Evolutionary conservation across 2,329 filamentous ascomycete genomes (phyloP), one percentile per base, ranked within the genome.

Genomic region (Lojkania enalia): DNA sequence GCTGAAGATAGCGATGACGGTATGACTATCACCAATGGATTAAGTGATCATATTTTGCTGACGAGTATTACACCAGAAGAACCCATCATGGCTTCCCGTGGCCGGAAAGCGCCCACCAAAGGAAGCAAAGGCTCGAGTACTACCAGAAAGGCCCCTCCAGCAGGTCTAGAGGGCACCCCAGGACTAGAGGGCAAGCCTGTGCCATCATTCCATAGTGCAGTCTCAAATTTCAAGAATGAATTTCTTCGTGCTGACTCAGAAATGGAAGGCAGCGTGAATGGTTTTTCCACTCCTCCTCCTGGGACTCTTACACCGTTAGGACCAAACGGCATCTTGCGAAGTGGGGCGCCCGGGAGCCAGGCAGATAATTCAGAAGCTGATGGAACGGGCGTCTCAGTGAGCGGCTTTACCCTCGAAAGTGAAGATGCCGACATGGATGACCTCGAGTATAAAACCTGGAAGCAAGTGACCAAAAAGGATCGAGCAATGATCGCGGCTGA

Each of bases 401-500:
- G 83, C 54, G 84, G 83, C 16, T 78, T 87, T 66, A 76, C 79
- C 0, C 64, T 87, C 15, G 82, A 85, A 39, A 80, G 83, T 1
- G 87, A 95, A 57, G 88, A 95, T 56, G 80, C 82, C 11, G 90
- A 90, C 55, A 84, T 95, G 57, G 91, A 97, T 58, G 91, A 97
- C 46, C 74, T 81, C 2, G 92, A 96, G 64, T 96, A 94, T 73
- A 95, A 95, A 67, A 88, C 94, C 25, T 99, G 95, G 94, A 99
- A 97, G 74, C 92, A 97, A 70, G 90, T 96, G 30, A 99, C 94
- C 2, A 97, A 97, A 73, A 96, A 94, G 66, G 91, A 96, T 61
- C 85, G 94, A 51, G 94, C 94, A 3, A 75, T 87, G 18, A 83
- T 92, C 41, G 87, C 94, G 47, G 90, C 91, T 52, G 89, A 96